phyloP scores from a whole-genome alignment of 768 basidiomycete species.

The Naganishia vaughanmartiniae region DNA sequence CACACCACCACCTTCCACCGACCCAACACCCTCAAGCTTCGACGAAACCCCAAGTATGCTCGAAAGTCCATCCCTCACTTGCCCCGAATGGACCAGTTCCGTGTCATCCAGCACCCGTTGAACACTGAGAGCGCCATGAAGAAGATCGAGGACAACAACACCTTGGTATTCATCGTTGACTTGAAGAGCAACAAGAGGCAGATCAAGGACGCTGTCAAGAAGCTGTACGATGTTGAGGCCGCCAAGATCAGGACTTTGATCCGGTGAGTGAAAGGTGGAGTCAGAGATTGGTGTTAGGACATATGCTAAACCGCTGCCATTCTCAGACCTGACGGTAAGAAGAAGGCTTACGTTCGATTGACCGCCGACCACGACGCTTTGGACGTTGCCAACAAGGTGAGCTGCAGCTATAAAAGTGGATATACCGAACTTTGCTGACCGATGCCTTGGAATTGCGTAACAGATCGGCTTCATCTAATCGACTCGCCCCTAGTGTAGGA shows the following conservation, averaged over 20 bases:
- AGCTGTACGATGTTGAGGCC: constrained; percentile 94
- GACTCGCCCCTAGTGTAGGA: constrained; percentile 29
- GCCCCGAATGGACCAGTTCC: constrained; percentile 93
- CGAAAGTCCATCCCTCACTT: constrained; percentile 88
- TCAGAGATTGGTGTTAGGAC: background rate
- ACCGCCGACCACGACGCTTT: constrained; percentile 93
- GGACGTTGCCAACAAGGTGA: constrained; percentile 94
- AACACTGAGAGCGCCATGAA: constrained; percentile 99
- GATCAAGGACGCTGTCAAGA: constrained; percentile 99
- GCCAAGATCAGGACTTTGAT: constrained; percentile 98
- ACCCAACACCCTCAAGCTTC: constrained; percentile 83
- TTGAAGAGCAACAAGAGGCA: constrained; percentile 94
- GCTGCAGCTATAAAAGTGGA: too few relatives aligned
- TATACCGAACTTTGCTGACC: background rate
- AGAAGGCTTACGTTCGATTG: constrained; percentile 97
- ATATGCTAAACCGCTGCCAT: background rate
- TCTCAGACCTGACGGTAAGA: constrained; percentile 88
- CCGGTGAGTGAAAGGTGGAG: constrained; percentile 60
- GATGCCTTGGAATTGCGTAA: constrained; percentile 10
- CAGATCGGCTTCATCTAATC: constrained; percentile 91
- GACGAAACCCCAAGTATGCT: constrained; percentile 87
- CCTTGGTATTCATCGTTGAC: constrained; percentile 96
- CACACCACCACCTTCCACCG: constrained; percentile 89
- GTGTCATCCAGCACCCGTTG: constrained; percentile 71
- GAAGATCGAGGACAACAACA: constrained; percentile 99